Evolutionary conservation across 1,139 yeast species (phyloP).

Genomic region (Sugiyamaella japonica): DNA sequence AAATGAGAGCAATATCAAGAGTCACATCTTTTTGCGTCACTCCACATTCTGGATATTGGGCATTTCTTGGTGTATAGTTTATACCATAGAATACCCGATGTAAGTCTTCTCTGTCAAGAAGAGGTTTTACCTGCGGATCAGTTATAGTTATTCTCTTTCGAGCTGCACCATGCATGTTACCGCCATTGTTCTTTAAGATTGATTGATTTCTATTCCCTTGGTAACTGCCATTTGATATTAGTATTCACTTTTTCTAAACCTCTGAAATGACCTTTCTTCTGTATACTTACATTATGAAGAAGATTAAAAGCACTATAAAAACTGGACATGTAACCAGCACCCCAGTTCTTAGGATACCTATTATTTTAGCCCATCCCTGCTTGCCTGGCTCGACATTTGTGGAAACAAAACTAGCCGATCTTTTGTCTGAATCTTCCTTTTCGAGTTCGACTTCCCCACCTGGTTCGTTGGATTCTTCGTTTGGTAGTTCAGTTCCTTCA

Average conservation of each 20-base stretch:
- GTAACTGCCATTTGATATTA: neutral
- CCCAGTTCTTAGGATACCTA: conserved; percentile 1
- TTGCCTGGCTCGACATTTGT: neutral
- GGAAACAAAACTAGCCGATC: neutral
- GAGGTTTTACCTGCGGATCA: conserved; percentile 13
- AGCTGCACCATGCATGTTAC: neutral
- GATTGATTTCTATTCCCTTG: conserved; percentile 10
- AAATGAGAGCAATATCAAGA: conserved; percentile 55
- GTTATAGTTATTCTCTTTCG: conserved; percentile 7
- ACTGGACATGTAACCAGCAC: conserved; percentile 13
- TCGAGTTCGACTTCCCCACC: neutral
- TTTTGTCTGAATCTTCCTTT: neutral
- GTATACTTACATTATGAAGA: conserved; percentile 14
- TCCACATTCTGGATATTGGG: conserved; percentile 48
- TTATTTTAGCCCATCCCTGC: neutral
- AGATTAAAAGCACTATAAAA: conserved; percentile 12
- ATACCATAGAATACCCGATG: conserved; percentile 54
- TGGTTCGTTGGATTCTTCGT: neutral
- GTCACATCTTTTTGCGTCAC: conserved; percentile 50
- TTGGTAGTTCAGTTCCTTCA: neutral
- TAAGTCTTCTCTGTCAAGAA: conserved; percentile 7
- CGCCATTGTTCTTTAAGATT: neutral
- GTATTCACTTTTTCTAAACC: neutral
- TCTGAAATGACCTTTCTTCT: neutral
- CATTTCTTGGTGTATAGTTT: conserved; percentile 58